Base-by-base conservation (phyloP, 805 yeast species). In the Metschnikowia sp. region DNA sequence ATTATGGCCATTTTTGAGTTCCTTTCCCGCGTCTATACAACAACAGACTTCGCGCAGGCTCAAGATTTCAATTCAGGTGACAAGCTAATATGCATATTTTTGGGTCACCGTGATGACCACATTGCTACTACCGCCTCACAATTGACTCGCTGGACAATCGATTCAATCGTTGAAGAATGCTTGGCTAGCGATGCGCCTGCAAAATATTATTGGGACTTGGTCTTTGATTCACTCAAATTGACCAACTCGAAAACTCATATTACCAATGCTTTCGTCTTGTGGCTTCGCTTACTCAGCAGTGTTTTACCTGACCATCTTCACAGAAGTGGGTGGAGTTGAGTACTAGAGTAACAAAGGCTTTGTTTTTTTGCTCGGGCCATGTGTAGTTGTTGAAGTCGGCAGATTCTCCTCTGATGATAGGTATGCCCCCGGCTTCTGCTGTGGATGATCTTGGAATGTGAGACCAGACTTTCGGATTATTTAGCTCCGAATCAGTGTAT, bases 101-200 rank as follows among this genome's bases (percentile, higher is more conserved):
- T 77, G 15, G 65, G 75, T 0, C 55, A 64, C 32, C 69, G 67
- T 30, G 77, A 74, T 19, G 72, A 67, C 7, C 57, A 53, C 2
- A 56, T 79, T 3, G 64, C 79, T 0, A 45, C 62, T 0, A 45
- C 54, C 3, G 69, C 76, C 0, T 67, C 77, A 0, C 70, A 69
- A 36, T 47, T 75, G 0, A 57, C 82, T 13, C 74, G 83, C 51
- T 84, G 88, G 89, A 76, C 81, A 63, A 68, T 75, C 28, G 44
- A 55, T 1, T 48, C 56, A 0, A 65, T 81, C 7, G 52, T 55
- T 10, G 30, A 45, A 13, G 48, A 39, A n/a, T 44, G 53, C 10
- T 38, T 40, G 11, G 18, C 33, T 3, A 42, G 33, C 8, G 42
- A 33, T 12, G 19, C 35, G 11, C 51, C 54, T 11, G 45, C 64